Evolutionary conservation across 1,139 yeast species (phyloP).

Genomic region (Taphrina confusa): DNA sequence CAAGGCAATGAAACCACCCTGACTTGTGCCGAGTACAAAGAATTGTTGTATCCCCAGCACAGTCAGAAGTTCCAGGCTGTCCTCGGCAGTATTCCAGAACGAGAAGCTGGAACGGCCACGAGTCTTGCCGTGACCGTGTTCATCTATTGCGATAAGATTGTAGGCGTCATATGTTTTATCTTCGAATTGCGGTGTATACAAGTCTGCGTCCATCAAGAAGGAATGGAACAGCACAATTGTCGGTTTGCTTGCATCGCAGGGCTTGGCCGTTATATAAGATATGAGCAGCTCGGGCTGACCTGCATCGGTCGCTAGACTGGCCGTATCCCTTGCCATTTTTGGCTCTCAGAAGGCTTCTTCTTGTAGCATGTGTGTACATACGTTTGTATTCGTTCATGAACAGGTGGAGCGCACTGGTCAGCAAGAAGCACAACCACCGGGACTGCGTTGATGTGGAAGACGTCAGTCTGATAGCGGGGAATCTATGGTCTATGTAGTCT

Average conservation of each 20-base stretch:
- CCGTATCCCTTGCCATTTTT: too few species aligned
- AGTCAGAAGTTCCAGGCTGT: constrained; percentile 3
- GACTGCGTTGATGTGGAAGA: too few species aligned
- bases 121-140: constrained; percentile 24
- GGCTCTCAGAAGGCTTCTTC: too few species aligned
- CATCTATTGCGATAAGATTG: constrained; percentile 25
- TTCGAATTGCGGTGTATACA: constrained; percentile 15
- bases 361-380: too few species aligned
- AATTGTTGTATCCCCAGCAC: background rate
- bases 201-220: constrained; percentile 19
- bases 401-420: too few species aligned
- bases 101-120: background rate
- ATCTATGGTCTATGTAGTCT: too few species aligned
- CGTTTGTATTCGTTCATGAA: too few species aligned
- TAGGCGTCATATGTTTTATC: constrained; percentile 8
- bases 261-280: constrained; percentile 2
- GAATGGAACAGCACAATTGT: constrained; percentile 21
- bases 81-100: constrained; percentile 25
- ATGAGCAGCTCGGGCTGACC: constrained; percentile 1
- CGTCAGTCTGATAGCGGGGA: too few species aligned
- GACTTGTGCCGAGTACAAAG: constrained; percentile 29
- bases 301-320: background rate
- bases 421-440: too few species aligned
- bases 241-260: background rate
- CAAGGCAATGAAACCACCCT: constrained; percentile 25